Evolutionary conservation across 23 red algal genomes (phyloP), one percentile per base, ranked within the genome.

Genomic region (Gracilariopsis chorda): DNA sequence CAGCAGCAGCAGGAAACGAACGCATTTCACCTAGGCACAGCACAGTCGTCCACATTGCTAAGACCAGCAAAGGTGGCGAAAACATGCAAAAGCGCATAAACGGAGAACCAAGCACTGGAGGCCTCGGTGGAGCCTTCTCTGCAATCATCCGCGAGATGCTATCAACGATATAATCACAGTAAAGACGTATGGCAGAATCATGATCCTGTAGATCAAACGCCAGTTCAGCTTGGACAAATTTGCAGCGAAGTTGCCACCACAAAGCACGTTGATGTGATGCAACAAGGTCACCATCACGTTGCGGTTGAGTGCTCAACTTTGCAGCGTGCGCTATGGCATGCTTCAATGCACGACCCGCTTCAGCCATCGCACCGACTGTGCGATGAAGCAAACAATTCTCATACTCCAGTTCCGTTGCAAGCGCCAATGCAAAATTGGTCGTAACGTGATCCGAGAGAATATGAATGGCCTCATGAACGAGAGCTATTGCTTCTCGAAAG

Each of bases 221-320:
- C 13, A 89, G 32, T 44, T 89, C 85, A 11, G 85, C 85, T 69
- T 60, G 51, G 13, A 89, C 48, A 76, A 78, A 89, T 44, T 89
- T 89, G 52, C 85, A 89, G 47, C 70, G 43, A 44, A 89, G 65
- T 36, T 89, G 85, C 85, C 85, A 89, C 85, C 85, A 89, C 39
- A 78, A 45, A 36, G 47, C 70, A 21, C 85, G 85, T 32, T 89
- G 85, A 28, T 77, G 72, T 8, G 85, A 69, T 19, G 48, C 85
- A 46, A 30, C 53, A 16, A 89, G 29, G 45, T 76, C 65, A 40
- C 52, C 39, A 11, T 3, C 23, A 52, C 47, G 39, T 36, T 86
- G 42, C 19, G 37, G 40, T 25, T 51, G 42, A 9, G 24, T 34
- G 0, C 68, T 16, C 20, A 89, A 48, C 39, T 58, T 24, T 7